Evolutionary conservation across 1,139 yeast species (phyloP).

Genomic region (Yamadazyma trypodendri): DNA sequence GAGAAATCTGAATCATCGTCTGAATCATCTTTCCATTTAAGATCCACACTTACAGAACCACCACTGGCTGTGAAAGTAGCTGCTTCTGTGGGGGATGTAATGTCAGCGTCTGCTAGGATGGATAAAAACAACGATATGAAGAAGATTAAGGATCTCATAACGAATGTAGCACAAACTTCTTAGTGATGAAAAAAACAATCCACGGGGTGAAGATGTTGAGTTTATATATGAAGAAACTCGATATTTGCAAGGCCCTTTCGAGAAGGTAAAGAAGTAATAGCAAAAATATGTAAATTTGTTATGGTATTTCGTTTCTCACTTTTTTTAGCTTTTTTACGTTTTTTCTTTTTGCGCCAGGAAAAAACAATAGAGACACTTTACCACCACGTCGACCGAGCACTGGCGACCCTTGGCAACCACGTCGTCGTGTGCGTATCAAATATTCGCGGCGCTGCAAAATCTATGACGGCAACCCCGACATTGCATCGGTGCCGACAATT

Average conservation of each 20-base stretch:
- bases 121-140: conserved; percentile 6
- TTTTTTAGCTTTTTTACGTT: conserved; percentile 1
- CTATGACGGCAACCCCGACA: too few relatives aligned
- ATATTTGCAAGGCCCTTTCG: too few relatives aligned
- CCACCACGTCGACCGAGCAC: neutral
- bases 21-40: conserved; percentile 63
- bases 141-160: conserved; percentile 6
- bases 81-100: conserved; percentile 52
- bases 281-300: conserved; percentile 1
- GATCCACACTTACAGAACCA: conserved; percentile 44
- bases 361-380: neutral
- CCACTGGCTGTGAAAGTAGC: conserved; percentile 49
- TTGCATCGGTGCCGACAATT: too few relatives aligned
- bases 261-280: neutral
- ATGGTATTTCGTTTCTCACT: conserved; percentile 2
- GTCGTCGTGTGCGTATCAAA: neutral
- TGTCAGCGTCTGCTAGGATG: conserved; percentile 54
- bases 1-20: conserved; percentile 42
- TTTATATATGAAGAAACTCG: neutral
- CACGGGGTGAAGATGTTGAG: neutral
- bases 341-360: neutral
- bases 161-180: conserved; percentile 1
- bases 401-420: neutral
- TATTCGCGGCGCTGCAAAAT: neutral
- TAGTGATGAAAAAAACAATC: neutral